phyloP scores from a whole-genome alignment of 1,284 basidiomycete genomes.

The Cryptococcus sp. region DNA sequence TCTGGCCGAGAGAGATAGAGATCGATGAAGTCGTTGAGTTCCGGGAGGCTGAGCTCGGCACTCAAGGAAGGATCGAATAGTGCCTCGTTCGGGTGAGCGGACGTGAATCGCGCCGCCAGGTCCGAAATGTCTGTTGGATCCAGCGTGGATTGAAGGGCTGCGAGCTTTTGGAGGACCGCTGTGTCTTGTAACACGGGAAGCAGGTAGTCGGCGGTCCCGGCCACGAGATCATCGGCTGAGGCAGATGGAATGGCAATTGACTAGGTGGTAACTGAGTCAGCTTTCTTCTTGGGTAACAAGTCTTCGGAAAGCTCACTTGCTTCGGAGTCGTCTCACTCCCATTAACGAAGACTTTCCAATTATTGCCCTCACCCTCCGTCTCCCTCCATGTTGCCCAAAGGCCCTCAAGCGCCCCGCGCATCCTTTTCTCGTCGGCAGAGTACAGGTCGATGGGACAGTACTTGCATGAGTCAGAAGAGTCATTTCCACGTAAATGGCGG shows the following conservation, averaged over 20 bases:
- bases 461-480: neutral
- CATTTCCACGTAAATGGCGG: slow-evolving; percentile 58
- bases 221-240: slow-evolving; percentile 4
- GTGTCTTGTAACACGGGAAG: slow-evolving; percentile 61
- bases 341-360: slow-evolving; percentile 72
- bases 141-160: slow-evolving; percentile 70
- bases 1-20: slow-evolving; percentile 56
- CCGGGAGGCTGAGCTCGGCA: slow-evolving; percentile 60
- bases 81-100: slow-evolving; percentile 23
- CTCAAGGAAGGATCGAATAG: slow-evolving; percentile 31
- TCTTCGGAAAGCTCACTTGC: slow-evolving; percentile 58
- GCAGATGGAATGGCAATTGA: too few species aligned
- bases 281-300: neutral
- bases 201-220: slow-evolving; percentile 45
- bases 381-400: slow-evolving; percentile 74
- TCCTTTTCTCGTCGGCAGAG: slow-evolving; percentile 64
- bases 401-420: slow-evolving; percentile 64
- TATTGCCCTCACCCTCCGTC: slow-evolving; percentile 69
- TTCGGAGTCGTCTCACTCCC: slow-evolving; percentile 64
- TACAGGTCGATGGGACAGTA: slow-evolving; percentile 89
- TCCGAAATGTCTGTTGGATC: slow-evolving; percentile 72
- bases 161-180: slow-evolving; percentile 63
- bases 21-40: slow-evolving; percentile 65
- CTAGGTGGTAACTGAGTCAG: slow-evolving; percentile 7
- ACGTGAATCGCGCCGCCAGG: slow-evolving; percentile 29